Evolutionary conservation across 1,139 yeast genomes (phyloP).

Genomic region (Hyphopichia wangnamkhiaoensis): DNA sequence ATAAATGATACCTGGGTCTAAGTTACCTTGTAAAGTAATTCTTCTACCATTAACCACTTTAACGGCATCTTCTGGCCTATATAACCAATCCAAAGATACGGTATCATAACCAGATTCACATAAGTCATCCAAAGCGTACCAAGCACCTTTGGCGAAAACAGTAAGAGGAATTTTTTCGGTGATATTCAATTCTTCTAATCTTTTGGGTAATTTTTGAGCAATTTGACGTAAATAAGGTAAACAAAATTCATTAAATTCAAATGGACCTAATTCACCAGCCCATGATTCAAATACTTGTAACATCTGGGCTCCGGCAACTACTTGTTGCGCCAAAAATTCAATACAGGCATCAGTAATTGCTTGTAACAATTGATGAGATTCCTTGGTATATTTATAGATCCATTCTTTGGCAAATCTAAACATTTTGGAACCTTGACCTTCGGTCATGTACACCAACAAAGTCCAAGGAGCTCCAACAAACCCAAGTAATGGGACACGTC

Average conservation of each 20-base stretch:
- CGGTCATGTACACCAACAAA: constrained; percentile 91
- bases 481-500: constrained; percentile 92
- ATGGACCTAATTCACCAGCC: constrained; percentile 96
- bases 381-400: constrained; percentile 79
- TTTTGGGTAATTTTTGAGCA: constrained; percentile 62
- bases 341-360: constrained; percentile 86
- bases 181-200: constrained; percentile 72
- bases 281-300: constrained; percentile 95
- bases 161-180: constrained; percentile 79
- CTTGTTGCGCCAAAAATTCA: constrained; percentile 92
- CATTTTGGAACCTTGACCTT: constrained; percentile 94
- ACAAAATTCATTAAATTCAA: constrained; percentile 83
- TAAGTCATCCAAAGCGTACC: constrained; percentile 91
- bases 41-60: constrained; percentile 71
- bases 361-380: constrained; percentile 69
- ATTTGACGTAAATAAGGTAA: constrained; percentile 86
- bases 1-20: constrained; percentile 93
- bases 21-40: constrained; percentile 88
- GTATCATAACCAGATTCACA: constrained; percentile 84
- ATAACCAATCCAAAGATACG: constrained; percentile 91
- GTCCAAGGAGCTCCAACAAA: constrained; percentile 99
- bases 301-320: constrained; percentile 97
- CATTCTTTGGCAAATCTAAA: constrained; percentile 91
- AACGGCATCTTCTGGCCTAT: constrained; percentile 84
- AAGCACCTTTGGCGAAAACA: constrained; percentile 93